phyloP scores from a whole-genome alignment of 352 stramenopile species.

The Aphanomyces stellatus region DNA sequence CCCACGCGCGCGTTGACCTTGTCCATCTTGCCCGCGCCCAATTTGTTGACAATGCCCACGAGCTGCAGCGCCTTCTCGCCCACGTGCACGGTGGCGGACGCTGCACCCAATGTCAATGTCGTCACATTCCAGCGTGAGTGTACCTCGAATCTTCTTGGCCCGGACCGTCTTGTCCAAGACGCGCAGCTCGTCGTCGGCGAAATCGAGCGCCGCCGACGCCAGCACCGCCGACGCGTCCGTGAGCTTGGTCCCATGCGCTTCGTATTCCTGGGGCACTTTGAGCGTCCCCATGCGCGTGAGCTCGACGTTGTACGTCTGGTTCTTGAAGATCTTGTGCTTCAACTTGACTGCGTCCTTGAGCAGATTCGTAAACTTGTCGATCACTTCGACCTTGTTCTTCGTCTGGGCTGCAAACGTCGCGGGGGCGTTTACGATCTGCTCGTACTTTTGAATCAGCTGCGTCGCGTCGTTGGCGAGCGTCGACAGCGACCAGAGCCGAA shows the following conservation, averaged over 20 bases:
- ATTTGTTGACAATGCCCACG: slow-evolving; percentile 78
- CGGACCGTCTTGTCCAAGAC: slow-evolving; percentile 51
- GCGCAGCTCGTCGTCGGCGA: slow-evolving; percentile 73
- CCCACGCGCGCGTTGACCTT: slow-evolving; percentile 28
- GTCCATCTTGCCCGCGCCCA: slow-evolving; percentile 53
- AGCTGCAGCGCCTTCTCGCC: slow-evolving; percentile 67
- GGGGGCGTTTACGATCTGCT: slow-evolving; percentile 65
- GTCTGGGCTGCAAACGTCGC: slow-evolving; percentile 42
- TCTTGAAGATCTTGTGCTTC: slow-evolving; percentile 86
- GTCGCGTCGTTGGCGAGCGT: slow-evolving; percentile 66
- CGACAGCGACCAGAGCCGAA: slow-evolving; percentile 64
- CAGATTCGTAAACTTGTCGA: slow-evolving; percentile 78
- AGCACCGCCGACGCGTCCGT: slow-evolving; percentile 50
- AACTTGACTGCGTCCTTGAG: slow-evolving; percentile 83
- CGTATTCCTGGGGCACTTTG: slow-evolving; percentile 64
- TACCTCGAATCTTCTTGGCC: slow-evolving; percentile 65
- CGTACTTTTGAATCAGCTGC: slow-evolving; percentile 65
- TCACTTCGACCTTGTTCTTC: slow-evolving; percentile 76
- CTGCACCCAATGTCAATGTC: slow-evolving; percentile 14
- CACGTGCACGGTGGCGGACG: slow-evolving; percentile 51
- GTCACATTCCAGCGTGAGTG: too few species aligned
- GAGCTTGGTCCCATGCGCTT: slow-evolving; percentile 44
- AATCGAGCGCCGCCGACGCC: slow-evolving; percentile 55
- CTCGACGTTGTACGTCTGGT: slow-evolving; percentile 44
- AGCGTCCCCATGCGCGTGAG: slow-evolving; percentile 42